phyloP scores from a whole-genome alignment of 1,139 yeast genomes.

The Suhomyces ambrosiae region DNA sequence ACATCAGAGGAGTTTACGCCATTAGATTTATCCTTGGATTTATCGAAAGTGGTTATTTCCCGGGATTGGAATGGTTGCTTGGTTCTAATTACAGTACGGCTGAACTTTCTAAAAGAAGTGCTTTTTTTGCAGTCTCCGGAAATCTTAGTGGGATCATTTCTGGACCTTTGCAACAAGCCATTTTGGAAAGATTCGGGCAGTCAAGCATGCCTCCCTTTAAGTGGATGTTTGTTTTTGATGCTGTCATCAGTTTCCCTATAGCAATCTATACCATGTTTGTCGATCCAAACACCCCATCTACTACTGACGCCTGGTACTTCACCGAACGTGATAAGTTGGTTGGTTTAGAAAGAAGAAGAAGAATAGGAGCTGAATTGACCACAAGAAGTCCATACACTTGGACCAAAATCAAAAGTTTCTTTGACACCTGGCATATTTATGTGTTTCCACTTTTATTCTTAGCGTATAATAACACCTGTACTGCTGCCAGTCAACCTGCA shows the following conservation, averaged over 20 bases:
- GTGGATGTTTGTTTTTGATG: conserved; percentile 44
- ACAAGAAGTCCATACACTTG: conserved; percentile 46
- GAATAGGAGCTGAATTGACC: conserved; percentile 48
- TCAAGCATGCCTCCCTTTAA: conserved; percentile 35
- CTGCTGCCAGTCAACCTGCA: conserved; percentile 48
- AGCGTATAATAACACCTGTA: conserved; percentile 50
- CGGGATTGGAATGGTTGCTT: conserved; percentile 40
- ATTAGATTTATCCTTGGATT: conserved; percentile 60
- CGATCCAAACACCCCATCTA: conserved; percentile 43
- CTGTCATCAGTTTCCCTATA: conserved; percentile 39
- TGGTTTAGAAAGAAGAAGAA: conserved; percentile 43
- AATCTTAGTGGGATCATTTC: conserved; percentile 46
- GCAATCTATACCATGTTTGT: conserved; percentile 39
- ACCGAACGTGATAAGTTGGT: conserved; percentile 36
- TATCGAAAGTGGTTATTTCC: conserved; percentile 61
- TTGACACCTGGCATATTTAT: conserved; percentile 52
- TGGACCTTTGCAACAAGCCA: conserved; percentile 41
- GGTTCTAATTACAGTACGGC: conserved; percentile 21
- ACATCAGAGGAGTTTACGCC: conserved; percentile 52
- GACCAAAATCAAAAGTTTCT: conserved; percentile 41
- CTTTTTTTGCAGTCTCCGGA: conserved; percentile 50
- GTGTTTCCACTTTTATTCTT: conserved; percentile 52
- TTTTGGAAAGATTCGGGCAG: conserved; percentile 31
- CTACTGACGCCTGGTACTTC: conserved; percentile 42
- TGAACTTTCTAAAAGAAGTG: conserved; percentile 52